A percentile compares a stretch with the other conserved stretches of the same genome.
Conservation (phyloP, 495 filamentous ascomycete genomes). For the Aspergillus mulundensis region DNA sequence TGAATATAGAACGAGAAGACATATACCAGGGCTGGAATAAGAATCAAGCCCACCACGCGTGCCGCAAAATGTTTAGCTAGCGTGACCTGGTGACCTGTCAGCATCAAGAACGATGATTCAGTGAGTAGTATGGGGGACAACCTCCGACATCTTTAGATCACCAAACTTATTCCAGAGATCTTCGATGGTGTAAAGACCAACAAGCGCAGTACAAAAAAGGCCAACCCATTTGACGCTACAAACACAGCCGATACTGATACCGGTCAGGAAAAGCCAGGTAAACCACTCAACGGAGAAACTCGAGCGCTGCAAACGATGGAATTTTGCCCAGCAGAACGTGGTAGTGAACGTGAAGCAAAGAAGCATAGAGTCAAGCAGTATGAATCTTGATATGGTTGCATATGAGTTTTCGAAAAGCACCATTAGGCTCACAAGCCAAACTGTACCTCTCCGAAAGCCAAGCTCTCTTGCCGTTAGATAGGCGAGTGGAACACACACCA, state of each 20-base stretch:
- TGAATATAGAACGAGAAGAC: slow-evolving; percentile 93
- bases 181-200: slow-evolving; percentile 93
- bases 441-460: slow-evolving; percentile 75
- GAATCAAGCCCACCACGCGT: slow-evolving; percentile 81
- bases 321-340: slow-evolving; percentile 91
- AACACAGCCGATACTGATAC: slow-evolving; percentile 92
- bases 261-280: slow-evolving; percentile 84
- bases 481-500: slow-evolving; percentile 85
- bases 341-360: slow-evolving; percentile 97
- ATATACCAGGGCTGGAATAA: slow-evolving; percentile 83
- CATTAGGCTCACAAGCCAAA: slow-evolving; percentile 95
- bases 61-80: slow-evolving; percentile 74
- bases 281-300: slow-evolving; percentile 90
- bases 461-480: slow-evolving; percentile 92
- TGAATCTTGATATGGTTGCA: slow-evolving; percentile 96
- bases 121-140: slow-evolving; percentile 28
- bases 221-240: slow-evolving; percentile 98
- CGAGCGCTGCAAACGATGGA: slow-evolving; percentile 77
- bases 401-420: slow-evolving; percentile 98
- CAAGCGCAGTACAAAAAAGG: slow-evolving; percentile 87
- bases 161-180: slow-evolving; percentile 99
- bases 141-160: slow-evolving; percentile 83
- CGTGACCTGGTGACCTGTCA: slow-evolving; percentile 40
- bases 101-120: slow-evolving; percentile 12
- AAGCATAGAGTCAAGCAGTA: slow-evolving; percentile 96